Conservation (phyloP, 768 basidiomycete genomes). For the Butyriboletus loyo region DNA sequence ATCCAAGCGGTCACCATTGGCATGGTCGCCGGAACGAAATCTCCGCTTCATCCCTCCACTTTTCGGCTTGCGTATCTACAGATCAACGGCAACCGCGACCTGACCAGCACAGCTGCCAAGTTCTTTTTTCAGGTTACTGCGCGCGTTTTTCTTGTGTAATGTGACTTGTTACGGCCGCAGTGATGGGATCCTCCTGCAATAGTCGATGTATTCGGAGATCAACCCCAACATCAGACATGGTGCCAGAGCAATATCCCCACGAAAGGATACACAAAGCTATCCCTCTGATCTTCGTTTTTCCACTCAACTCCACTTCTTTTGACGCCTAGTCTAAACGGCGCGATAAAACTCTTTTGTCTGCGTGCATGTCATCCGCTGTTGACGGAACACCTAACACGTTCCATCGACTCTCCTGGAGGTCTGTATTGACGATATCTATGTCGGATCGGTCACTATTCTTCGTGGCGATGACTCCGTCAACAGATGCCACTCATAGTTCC, state of each 20-base stretch:
- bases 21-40: slow-evolving; percentile 9
- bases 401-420: neutral
- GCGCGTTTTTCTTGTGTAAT: slow-evolving; percentile 9
- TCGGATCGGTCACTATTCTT: slow-evolving; percentile 1
- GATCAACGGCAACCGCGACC: neutral
- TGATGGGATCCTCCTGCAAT: neutral
- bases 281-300: neutral
- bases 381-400: slow-evolving; percentile 1
- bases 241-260: neutral
- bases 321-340: neutral
- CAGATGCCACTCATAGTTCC: neutral
- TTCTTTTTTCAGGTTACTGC: slow-evolving; percentile 3
- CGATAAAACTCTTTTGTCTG: neutral
- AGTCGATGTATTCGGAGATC: slow-evolving; percentile 7
- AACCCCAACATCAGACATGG: neutral
- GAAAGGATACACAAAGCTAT: neutral
- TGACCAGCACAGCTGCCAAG: neutral
- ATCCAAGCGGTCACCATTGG: slow-evolving; percentile 1
- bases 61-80: neutral
- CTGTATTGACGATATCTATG: neutral
- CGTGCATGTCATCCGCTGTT: slow-evolving; percentile 2
- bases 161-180: neutral
- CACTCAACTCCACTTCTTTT: neutral
- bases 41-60: slow-evolving; percentile 2
- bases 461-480: neutral